phyloP scores from a whole-genome alignment of 1,284 basidiomycete species.

The Flammula alnicola region DNA sequence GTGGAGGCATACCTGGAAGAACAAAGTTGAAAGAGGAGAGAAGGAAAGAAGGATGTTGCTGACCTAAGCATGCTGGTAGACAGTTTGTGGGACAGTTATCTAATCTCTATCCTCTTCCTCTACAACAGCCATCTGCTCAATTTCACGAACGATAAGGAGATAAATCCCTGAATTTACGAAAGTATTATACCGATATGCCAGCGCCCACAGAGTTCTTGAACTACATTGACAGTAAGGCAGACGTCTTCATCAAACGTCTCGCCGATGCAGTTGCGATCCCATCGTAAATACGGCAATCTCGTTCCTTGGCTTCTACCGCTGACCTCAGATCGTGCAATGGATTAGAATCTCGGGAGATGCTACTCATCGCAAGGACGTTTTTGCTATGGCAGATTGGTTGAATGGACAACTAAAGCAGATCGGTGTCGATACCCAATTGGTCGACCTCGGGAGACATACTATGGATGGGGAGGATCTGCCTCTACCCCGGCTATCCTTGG shows the following conservation, averaged over 20 bases:
- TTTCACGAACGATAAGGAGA: too few relatives aligned
- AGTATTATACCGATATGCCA: slow-evolving; percentile 49
- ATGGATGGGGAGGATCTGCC: slow-evolving; percentile 81
- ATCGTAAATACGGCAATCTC: slow-evolving; percentile 55
- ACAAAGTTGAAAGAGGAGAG: neutral
- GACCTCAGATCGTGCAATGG: neutral
- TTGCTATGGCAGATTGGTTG: slow-evolving; percentile 85
- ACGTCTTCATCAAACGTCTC: slow-evolving; percentile 72
- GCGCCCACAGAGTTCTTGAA: slow-evolving; percentile 49
- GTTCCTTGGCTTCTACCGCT: slow-evolving; percentile 1
- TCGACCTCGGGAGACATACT: slow-evolving; percentile 81
- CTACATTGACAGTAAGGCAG: slow-evolving; percentile 72
- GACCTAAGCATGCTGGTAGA: slow-evolving; percentile 7
- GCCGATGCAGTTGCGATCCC: slow-evolving; percentile 39
- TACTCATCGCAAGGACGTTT: slow-evolving; percentile 73
- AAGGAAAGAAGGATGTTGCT: slow-evolving; percentile 5
- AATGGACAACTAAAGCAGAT: slow-evolving; percentile 72
- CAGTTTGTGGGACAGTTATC: neutral
- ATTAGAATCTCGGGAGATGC: slow-evolving; percentile 71
- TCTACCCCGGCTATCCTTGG: slow-evolving; percentile 92
- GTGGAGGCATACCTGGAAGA: neutral
- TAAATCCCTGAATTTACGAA: too few relatives aligned
- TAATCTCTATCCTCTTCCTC: too few relatives aligned
- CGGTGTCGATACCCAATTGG: slow-evolving; percentile 76
- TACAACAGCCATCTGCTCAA: too few relatives aligned